Conservation (phyloP, 805 yeast species). For the Schwanniomyces sp. region DNA sequence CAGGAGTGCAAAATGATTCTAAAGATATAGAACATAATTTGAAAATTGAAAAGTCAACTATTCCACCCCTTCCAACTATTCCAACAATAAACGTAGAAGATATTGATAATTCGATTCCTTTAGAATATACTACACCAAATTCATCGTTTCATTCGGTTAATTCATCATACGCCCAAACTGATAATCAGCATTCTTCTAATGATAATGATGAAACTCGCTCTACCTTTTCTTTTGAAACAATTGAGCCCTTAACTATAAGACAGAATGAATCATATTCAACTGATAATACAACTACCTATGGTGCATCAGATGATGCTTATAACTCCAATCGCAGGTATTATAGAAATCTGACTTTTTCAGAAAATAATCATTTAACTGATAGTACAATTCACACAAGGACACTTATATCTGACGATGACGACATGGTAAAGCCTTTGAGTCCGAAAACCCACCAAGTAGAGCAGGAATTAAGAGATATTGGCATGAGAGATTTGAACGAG, state of each 20-base stretch:
- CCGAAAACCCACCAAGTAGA: conserved; percentile 34
- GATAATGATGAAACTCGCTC: not conserved
- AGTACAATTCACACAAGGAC: not conserved
- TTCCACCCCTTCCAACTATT: not conserved
- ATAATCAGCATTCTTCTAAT: not conserved
- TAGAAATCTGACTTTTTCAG: not conserved
- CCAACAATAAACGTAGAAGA: conserved; percentile 2
- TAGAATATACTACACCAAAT: not conserved
- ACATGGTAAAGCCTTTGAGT: conserved; percentile 28
- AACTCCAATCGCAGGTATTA: not conserved
- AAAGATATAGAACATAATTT: no score
- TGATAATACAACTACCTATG: not conserved
- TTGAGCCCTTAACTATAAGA: not conserved
- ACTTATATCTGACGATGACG: conserved; percentile 1
- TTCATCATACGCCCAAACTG: not conserved
- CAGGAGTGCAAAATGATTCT: not conserved
- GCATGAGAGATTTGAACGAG: conserved; percentile 14
- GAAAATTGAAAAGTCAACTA: not conserved
- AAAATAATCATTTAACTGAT: not conserved
- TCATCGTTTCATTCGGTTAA: conserved; percentile 4
- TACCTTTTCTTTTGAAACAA: not conserved
- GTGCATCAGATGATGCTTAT: not conserved
- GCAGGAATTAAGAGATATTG: conserved; percentile 29
- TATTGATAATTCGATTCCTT: not conserved
- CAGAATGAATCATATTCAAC: not conserved